A percentile compares a stretch with the other conserved stretches of the same genome.
Conservation (phyloP, 202 grass and related monocot genomes). For the Saccharum hybrid region DNA sequence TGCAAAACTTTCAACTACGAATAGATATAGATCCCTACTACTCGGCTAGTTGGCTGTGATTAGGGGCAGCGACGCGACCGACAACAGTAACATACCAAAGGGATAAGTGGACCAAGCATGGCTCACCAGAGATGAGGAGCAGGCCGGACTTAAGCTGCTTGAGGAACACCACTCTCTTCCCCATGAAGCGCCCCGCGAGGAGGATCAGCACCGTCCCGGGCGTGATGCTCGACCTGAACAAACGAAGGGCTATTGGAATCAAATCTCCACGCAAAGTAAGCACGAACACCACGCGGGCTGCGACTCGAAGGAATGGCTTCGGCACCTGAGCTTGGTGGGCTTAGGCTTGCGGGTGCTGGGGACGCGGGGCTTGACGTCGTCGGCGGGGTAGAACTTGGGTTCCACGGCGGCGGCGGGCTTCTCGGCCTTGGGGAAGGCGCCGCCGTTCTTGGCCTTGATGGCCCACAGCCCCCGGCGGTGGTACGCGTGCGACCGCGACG, state of each 20-base stretch:
- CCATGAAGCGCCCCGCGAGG: constrained; percentile 95
- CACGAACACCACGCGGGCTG: background rate
- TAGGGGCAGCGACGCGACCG: background rate
- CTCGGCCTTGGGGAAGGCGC: constrained; percentile 70
- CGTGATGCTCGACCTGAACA: constrained; percentile 69
- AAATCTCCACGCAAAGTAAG: background rate
- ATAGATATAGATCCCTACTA: background rate
- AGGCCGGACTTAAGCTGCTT: constrained; percentile 94
- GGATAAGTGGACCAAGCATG: background rate
- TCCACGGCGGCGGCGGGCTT: constrained; percentile 44
- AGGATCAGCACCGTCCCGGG: constrained; percentile 94
- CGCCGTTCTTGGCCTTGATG: constrained; percentile 93
- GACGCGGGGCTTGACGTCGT: constrained; percentile 71
- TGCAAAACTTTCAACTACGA: background rate
- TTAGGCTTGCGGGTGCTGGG: constrained; percentile 82
- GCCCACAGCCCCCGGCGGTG: constrained; percentile 94
- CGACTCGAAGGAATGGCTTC: too few relatives aligned
- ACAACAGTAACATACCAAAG: background rate
- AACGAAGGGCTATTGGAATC: background rate
- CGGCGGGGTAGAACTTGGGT: constrained; percentile 94
- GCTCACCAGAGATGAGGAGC: constrained; percentile 84
- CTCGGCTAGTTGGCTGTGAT: background rate
- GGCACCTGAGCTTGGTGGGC: constrained; percentile 87
- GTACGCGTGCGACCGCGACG: constrained; percentile 79
- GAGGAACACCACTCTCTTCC: constrained; percentile 95